Evolutionary conservation across 2,329 filamentous ascomycete genomes (phyloP), one percentile per base, ranked within the genome.

Genomic region (Truncatella angustata): DNA sequence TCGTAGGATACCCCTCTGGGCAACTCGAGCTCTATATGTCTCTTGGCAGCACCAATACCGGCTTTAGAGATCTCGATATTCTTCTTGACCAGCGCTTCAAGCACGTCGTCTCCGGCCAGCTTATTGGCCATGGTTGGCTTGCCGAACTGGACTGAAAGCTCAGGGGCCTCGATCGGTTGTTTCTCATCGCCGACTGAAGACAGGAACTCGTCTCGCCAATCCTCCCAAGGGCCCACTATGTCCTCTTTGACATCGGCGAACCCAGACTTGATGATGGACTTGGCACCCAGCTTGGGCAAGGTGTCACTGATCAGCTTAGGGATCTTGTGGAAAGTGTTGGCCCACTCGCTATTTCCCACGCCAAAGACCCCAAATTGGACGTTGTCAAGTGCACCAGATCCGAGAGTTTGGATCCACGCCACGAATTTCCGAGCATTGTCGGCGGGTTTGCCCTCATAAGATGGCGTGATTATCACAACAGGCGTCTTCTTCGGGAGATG

Each of bases 291-390:
- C 23, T 71, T 65, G 14, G 68, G 68, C 1, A 88, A 70, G 0
- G 73, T 70, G 1, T 73, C 58, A 51, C 91, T 79, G 2, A 90
- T 73, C 0, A 84, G 70, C 53, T 74, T 87, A 0, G 88, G 88
- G 6, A 91, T 76, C 7, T 76, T 75, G 56, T 90, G 85, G 68
- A 86, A 91, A 0, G 87, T 91, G 30, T 75, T 67, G 0, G 70
- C 65, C 81, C 81, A 84, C 54, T 81, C 72, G 40, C 61, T 60
- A 45, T 71, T 65, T 9, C 81, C 81, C 51, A 74, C 78, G 14
- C 81, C 80, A 60, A 84, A 84, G 11, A 82, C 73, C 4, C 79
- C 74, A 59, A 76, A 83, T n/a, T 72, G 69, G 4, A 77, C 70
- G 16, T 70, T 73, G 16, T 73, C 66, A 5, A 80, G 60, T 14